Evolutionary conservation across 2,329 filamentous ascomycete genomes (phyloP), one percentile per base, ranked within the genome.

Genomic region (Scedosporium dehoogii): DNA sequence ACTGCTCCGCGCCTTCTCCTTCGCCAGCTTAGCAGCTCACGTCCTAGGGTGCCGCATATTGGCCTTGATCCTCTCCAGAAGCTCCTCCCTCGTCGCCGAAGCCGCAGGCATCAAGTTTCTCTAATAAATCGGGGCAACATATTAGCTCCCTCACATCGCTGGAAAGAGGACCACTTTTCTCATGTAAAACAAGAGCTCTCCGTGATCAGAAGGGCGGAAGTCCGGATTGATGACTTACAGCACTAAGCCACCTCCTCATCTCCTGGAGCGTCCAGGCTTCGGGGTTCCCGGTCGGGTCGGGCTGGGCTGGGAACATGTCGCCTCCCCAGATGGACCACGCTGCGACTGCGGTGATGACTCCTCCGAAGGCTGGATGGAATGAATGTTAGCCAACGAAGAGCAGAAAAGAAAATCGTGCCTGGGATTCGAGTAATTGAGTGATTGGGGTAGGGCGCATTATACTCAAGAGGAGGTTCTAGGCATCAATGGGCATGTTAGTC

Each of bases 271-370:
- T 91, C 93, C 93, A 97, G 9, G 70, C 72, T 48, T 79, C 76
- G 48, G 78, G 85, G 78, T 91, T 82, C 64, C 92, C 92, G 29
- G 79, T 90, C n/a, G 92, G 91, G 71, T 96, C 92, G 58, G 79
- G 64, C 66, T 86, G 79, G 3, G 83, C 74, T 0, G 92, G 92
- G 69, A 97, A 96, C 70, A 97, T 83, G 66, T 93, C 91, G 61
- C 85, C 82, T 63, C 91, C 91, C 87, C 89, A 96, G 68, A 97
- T 93, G 18, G 85, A 83, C 88, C 89, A 96, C 51, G 85, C 85
- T 16, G 91, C 89, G 1, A 89, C 91, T 1, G 89, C 91, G 6
- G 90, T 89, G 14, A 97, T 83, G 60, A 96, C 81, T 9, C 89
- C 90, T 4, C 89, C 86, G 71, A 97, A 97, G 18, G 87, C 90